These are phyloP conservation scores for Talaromyces adpressus DNA, from an alignment of 495 filamentous ascomycete genomes.

Conservation along the genomic window DNA sequence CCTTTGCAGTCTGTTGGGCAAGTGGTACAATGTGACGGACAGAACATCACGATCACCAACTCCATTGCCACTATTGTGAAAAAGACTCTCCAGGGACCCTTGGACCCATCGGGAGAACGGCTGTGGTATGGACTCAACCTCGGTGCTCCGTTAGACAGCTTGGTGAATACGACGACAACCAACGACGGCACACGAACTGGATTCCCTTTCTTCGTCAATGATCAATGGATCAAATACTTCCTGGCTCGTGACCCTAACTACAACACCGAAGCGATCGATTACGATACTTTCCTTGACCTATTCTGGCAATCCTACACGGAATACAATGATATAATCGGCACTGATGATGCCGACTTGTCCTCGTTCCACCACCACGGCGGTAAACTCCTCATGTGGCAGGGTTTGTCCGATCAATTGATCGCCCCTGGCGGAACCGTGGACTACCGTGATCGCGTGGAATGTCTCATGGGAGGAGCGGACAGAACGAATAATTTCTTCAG, in stretches of 20 bases:
- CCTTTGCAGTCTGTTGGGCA: conserved; percentile 40
- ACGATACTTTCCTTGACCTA: conserved; percentile 14
- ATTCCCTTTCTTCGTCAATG: conserved; percentile 6
- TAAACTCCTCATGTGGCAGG: conserved; percentile 39
- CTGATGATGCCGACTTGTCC: conserved; percentile 26
- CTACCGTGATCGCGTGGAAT: conserved; percentile 8
- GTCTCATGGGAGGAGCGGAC: background rate
- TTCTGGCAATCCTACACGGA: conserved; percentile 11
- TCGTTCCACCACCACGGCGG: conserved; percentile 24
- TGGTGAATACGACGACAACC: background rate
- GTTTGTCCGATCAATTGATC: conserved; percentile 18
- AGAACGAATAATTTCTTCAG: conserved; percentile 17
- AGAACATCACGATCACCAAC: conserved; percentile 17
- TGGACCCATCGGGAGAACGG: background rate
- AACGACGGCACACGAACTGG: background rate
- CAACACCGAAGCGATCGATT: conserved; percentile 21
- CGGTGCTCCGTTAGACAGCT: conserved; percentile 2
- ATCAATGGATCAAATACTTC: conserved; percentile 27
- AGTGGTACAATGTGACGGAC: conserved; percentile 30
- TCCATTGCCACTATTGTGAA: conserved; percentile 22
- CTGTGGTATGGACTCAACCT: conserved; percentile 16
- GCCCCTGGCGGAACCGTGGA: conserved; percentile 12
- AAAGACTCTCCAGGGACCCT: conserved; percentile 22
- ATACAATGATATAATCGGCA: conserved; percentile 23
- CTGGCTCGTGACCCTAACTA: conserved; percentile 33